A percentile compares a stretch with the other conserved stretches of the same genome.
These are phyloP conservation scores for Lentinula aciculospora DNA, from an alignment of 768 basidiomycete species.

Conservation along the genomic window DNA sequence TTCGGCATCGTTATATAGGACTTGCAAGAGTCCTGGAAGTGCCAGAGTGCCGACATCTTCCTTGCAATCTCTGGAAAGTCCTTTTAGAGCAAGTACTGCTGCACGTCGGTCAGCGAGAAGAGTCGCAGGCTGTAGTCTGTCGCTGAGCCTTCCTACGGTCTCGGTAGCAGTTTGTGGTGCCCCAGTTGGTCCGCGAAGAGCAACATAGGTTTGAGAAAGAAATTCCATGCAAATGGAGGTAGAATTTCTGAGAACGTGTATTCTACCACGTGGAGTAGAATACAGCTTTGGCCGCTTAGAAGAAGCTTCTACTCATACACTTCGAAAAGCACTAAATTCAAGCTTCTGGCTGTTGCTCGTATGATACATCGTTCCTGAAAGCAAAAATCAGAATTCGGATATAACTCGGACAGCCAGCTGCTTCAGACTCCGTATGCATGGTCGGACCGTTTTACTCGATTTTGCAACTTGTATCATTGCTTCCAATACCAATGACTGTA, in stretches of 20 bases:
- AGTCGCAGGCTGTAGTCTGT: slow-evolving; percentile 85
- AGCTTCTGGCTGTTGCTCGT: background rate
- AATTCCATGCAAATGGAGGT: slow-evolving; percentile 59
- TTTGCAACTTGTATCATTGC: background rate
- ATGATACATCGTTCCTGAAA: background rate
- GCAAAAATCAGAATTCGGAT: background rate
- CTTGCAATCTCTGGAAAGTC: slow-evolving; percentile 86
- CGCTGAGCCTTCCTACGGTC: slow-evolving; percentile 83
- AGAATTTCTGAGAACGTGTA: background rate
- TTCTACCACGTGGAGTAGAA: background rate
- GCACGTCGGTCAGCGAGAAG: slow-evolving; percentile 89
- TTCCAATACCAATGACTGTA: background rate
- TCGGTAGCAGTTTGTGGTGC: slow-evolving; percentile 80
- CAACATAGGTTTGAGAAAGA: slow-evolving; percentile 79
- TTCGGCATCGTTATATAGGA: slow-evolving; percentile 82
- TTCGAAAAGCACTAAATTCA: too few relatives aligned
- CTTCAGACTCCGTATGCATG: background rate
- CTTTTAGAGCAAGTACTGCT: slow-evolving; percentile 90
- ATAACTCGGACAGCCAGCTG: background rate
- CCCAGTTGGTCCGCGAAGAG: slow-evolving; percentile 78
- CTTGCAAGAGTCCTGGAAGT: slow-evolving; percentile 71
- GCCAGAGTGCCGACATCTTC: slow-evolving; percentile 80
- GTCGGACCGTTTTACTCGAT: background rate
- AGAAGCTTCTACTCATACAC: too few relatives aligned
- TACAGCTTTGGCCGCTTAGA: background rate